These are phyloP conservation scores for Leccinum boreale DNA, from an alignment of 768 basidiomycete species.

Conservation along the genomic window DNA sequence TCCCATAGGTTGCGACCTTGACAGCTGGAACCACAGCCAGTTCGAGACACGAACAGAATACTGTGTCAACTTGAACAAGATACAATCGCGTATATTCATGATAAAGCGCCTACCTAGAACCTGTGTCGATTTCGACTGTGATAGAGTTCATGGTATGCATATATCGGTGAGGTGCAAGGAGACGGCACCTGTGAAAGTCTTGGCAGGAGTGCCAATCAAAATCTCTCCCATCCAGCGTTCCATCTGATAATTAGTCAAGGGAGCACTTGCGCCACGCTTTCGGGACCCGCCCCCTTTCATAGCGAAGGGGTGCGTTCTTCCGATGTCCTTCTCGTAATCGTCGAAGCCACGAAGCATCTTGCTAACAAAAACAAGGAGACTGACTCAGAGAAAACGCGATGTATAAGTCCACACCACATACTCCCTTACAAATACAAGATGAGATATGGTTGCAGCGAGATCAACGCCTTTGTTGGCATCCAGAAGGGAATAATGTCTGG, in stretches of 20 bases:
- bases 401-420: not conserved
- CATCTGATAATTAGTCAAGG: not conserved
- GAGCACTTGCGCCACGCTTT: not conserved
- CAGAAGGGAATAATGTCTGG: too few species aligned
- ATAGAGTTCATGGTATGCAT: not conserved
- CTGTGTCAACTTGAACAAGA: not conserved
- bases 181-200: not conserved
- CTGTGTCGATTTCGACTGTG: not conserved
- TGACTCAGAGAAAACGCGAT: not conserved
- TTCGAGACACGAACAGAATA: not conserved
- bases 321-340: not conserved
- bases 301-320: not conserved
- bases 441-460: too few species aligned
- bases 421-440: not conserved
- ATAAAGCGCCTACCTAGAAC: not conserved
- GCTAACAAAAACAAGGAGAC: not conserved
- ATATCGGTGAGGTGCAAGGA: not conserved
- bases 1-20: not conserved
- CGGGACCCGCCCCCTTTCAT: not conserved
- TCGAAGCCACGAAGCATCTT: not conserved
- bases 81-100: not conserved
- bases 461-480: too few species aligned
- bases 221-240: not conserved
- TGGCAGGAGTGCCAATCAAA: not conserved
- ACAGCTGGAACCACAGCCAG: not conserved